phyloP scores from a whole-genome alignment of 768 basidiomycete genomes.

The Trametes villosa region DNA sequence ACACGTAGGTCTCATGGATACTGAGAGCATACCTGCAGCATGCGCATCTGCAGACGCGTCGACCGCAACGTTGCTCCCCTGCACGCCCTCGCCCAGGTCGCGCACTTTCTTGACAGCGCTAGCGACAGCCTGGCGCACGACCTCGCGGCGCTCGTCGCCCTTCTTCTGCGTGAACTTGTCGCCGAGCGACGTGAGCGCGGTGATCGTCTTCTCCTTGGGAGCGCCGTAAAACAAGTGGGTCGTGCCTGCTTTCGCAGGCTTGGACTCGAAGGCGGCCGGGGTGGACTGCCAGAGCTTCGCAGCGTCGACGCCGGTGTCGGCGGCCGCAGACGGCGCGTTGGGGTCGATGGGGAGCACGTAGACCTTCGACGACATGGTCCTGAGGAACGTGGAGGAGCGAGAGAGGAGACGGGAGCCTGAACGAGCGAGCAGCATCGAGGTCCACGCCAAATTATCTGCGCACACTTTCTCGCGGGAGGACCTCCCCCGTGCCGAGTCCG shows the following conservation, averaged over 20 bases:
- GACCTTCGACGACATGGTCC: conserved; percentile 18
- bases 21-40: conserved; percentile 62
- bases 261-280: conserved; percentile 42
- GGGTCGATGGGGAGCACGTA: conserved; percentile 62
- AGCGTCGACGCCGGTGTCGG: conserved; percentile 46
- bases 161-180: conserved; percentile 21
- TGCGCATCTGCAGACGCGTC: conserved; percentile 74
- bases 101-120: conserved; percentile 73
- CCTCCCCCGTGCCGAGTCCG: too few species aligned
- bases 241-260: conserved; percentile 60
- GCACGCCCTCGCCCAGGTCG: conserved; percentile 60
- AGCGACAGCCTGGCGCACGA: conserved; percentile 72
- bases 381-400: not conserved
- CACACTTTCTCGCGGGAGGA: too few species aligned
- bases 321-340: conserved; percentile 35
- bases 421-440: conserved; percentile 1
- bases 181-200: conserved; percentile 32
- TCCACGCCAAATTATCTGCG: too few species aligned
- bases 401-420: conserved; percentile 5
- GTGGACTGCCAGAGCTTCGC: conserved; percentile 57
- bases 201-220: conserved; percentile 19
- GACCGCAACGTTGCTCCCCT: conserved; percentile 53
- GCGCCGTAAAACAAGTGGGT: conserved; percentile 63
- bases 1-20: not conserved
- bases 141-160: conserved; percentile 56